These are phyloP conservation scores for Coemansia sp. DNA, from an alignment of 192 early-diverging fungal species.

Conservation along the genomic window DNA sequence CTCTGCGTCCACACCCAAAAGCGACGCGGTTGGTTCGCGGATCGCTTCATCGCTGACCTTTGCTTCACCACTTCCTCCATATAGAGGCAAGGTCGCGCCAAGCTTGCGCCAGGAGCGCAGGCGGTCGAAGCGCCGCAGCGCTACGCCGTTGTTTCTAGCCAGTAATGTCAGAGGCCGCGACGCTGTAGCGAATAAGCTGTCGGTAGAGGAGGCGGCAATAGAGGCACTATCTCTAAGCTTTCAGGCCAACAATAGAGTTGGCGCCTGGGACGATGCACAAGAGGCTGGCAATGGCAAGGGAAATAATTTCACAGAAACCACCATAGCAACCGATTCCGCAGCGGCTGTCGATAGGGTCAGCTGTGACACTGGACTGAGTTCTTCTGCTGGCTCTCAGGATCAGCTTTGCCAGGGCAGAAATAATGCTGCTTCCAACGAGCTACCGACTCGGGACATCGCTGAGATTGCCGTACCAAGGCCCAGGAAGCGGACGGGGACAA, in stretches of 20 bases:
- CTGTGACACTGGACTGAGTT: background rate
- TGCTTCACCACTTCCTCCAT: background rate
- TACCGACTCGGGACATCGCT: background rate
- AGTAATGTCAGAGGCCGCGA: constrained; percentile 8
- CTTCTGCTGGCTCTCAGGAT: background rate
- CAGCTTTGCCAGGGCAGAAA: background rate
- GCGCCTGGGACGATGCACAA: background rate
- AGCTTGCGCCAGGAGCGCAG: constrained; percentile 32
- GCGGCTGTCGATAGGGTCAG: background rate
- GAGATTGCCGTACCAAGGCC: constrained; percentile 6
- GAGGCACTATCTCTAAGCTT: constrained; percentile 6
- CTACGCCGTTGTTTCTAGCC: constrained; percentile 35
- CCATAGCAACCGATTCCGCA: background rate
- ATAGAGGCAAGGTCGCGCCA: constrained; percentile 5
- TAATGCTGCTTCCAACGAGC: background rate
- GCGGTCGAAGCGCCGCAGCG: constrained; percentile 46
- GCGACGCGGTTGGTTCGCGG: background rate
- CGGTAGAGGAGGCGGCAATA: constrained; percentile 34
- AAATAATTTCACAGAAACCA: background rate
- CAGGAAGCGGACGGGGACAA: constrained; percentile 22
- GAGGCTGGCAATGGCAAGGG: background rate
- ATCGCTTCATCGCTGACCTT: background rate
- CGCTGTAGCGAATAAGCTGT: constrained; percentile 10
- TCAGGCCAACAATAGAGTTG: background rate
- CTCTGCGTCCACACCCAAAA: background rate